Evolutionary conservation across 139 green algal species (phyloP).

Genomic region (Volvox africanus): DNA sequence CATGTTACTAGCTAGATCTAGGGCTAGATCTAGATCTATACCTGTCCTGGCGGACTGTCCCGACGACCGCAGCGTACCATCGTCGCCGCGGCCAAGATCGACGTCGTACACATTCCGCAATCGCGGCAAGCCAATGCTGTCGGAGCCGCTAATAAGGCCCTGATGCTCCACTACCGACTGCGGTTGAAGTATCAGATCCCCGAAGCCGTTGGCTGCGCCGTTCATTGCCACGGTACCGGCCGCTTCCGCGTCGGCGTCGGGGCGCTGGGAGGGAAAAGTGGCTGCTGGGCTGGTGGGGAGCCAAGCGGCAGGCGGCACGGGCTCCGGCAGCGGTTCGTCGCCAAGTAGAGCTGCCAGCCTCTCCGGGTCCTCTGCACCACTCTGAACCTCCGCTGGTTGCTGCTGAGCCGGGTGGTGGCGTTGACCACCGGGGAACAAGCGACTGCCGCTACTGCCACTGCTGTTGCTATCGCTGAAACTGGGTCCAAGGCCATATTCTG

Average conservation of each 20-base stretch:
- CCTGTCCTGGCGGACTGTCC: neutral
- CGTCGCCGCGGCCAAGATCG: neutral
- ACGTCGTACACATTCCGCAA: constrained; percentile 2
- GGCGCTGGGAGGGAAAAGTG: neutral
- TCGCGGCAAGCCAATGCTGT: neutral
- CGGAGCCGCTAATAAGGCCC: neutral
- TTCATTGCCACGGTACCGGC: neutral
- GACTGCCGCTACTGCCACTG: neutral
- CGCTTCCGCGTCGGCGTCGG: neutral
- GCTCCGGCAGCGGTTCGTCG: neutral
- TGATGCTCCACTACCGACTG: too few species aligned
- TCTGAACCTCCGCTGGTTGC: neutral
- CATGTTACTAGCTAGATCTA: too few species aligned
- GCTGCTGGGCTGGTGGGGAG: neutral
- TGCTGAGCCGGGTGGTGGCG: neutral
- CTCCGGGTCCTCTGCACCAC: neutral
- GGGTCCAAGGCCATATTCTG: too few species aligned
- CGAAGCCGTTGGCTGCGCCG: neutral
- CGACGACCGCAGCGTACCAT: neutral
- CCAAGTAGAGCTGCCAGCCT: neutral
- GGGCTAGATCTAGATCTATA: neutral
- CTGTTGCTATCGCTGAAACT: too few species aligned
- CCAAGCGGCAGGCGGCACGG: neutral
- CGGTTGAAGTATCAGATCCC: neutral
- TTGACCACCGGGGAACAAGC: neutral